These are phyloP conservation scores for Boletus subcaerulescens DNA, from an alignment of 768 basidiomycete species.

Conservation along the genomic window DNA sequence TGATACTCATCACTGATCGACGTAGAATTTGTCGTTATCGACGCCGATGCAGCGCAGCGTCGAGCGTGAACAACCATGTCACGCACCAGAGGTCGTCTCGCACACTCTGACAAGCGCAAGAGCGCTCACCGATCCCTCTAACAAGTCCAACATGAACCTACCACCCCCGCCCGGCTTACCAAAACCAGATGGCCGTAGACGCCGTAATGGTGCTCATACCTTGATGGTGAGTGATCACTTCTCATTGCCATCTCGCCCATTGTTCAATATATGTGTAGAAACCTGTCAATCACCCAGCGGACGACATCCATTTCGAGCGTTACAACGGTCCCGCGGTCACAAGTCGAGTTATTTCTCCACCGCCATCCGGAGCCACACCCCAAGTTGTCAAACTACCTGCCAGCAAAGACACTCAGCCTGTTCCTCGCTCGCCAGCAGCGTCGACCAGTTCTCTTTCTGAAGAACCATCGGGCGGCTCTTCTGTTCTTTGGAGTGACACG, in stretches of 20 bases:
- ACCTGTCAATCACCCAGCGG: background rate
- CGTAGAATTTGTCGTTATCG: constrained; percentile 1
- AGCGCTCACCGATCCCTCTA: background rate
- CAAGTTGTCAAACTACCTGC: constrained; percentile 12
- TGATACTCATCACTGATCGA: no score
- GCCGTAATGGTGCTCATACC: background rate
- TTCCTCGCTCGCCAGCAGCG: constrained; percentile 14
- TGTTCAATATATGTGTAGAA: constrained; percentile 2
- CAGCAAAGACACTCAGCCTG: background rate
- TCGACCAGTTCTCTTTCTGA: constrained; percentile 15
- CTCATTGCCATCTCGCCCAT: background rate
- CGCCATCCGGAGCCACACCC: background rate
- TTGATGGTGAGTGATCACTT: constrained; percentile 1
- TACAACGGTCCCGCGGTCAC: background rate
- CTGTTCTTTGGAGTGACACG: constrained; percentile 12
- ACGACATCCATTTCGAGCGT: background rate
- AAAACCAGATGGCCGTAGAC: background rate
- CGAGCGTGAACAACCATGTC: background rate
- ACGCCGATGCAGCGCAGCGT: background rate
- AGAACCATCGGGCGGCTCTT: constrained; percentile 15
- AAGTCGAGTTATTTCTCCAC: constrained; percentile 6
- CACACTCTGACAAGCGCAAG: background rate
- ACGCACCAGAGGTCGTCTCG: background rate
- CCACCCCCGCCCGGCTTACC: constrained; percentile 12
- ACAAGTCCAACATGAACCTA: background rate